Evolutionary conservation across 140 eudicot species (phyloP).

Genomic region (Senecio squalidus): DNA sequence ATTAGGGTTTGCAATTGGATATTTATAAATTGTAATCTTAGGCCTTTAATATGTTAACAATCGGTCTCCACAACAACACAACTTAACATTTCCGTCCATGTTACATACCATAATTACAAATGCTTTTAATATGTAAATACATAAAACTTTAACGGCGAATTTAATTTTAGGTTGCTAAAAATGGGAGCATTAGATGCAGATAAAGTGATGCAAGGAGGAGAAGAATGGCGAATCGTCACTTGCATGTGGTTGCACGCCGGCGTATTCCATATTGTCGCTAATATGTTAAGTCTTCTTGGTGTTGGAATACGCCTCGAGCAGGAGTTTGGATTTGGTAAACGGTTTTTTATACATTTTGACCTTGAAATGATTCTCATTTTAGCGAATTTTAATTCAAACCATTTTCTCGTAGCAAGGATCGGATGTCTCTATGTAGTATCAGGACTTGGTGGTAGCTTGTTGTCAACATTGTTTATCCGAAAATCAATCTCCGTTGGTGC

Average conservation of each 20-base stretch:
- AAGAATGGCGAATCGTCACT: conserved; percentile 55
- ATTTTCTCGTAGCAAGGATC: conserved; percentile 36
- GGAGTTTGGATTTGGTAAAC: conserved; percentile 80
- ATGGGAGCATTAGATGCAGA: conserved; percentile 73
- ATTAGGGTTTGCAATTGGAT: too few species aligned
- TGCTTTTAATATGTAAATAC: too few species aligned
- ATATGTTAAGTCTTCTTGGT: conserved; percentile 64
- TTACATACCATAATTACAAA: too few species aligned
- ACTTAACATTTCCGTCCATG: too few species aligned
- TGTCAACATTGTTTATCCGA: conserved; percentile 55
- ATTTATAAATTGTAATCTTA: too few species aligned
- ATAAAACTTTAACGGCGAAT: not conserved
- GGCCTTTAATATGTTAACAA: too few species aligned
- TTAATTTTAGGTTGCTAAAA: conserved; percentile 38
- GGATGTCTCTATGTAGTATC: conserved; percentile 61
- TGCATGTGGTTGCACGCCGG: conserved; percentile 96
- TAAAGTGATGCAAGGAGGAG: conserved; percentile 42
- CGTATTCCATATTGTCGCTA: conserved; percentile 59
- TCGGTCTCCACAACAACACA: too few species aligned
- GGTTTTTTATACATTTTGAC: conserved; percentile 10
- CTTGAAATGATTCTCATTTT: not conserved
- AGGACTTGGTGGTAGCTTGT: conserved; percentile 77
- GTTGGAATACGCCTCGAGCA: conserved; percentile 89
- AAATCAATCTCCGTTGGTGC: conserved; percentile 79
- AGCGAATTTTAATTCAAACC: not conserved